Conservation (phyloP, 78 protist genomes). For the Anaeramoeba flamelloides region DNA sequence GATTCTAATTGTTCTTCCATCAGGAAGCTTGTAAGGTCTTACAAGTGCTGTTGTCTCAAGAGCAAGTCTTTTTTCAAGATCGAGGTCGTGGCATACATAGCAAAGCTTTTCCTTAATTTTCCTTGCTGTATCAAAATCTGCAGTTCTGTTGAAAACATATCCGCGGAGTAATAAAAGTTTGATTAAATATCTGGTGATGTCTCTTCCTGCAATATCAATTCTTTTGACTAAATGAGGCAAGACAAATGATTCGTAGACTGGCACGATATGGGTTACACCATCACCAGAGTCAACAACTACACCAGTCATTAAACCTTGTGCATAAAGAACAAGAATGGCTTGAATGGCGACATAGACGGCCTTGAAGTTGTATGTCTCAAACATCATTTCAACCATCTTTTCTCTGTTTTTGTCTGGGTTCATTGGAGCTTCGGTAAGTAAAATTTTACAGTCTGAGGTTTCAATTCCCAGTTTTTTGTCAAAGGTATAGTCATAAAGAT, state of each 20-base stretch:
- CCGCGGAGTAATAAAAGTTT: background rate
- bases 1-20: background rate
- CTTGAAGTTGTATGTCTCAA: too few relatives aligned
- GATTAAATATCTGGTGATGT: background rate
- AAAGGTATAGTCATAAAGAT: too few relatives aligned
- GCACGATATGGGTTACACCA: background rate
- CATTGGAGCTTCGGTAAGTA: too few relatives aligned
- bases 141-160: background rate
- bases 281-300: background rate
- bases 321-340: too few relatives aligned
- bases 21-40: background rate
- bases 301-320: background rate
- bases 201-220: background rate
- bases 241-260: background rate
- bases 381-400: too few relatives aligned
- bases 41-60: background rate
- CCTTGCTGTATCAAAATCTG: background rate
- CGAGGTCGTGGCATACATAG: background rate
- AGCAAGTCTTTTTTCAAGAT: background rate
- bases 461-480: too few relatives aligned
- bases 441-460: too few relatives aligned
- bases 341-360: too few relatives aligned
- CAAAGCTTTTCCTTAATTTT: background rate
- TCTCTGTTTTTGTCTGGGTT: too few relatives aligned
- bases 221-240: background rate